A percentile compares a stretch with the other conserved stretches of the same genome.
Conservation (phyloP, 2,329 filamentous ascomycete species). For the Dactylonectria estremocensis region DNA sequence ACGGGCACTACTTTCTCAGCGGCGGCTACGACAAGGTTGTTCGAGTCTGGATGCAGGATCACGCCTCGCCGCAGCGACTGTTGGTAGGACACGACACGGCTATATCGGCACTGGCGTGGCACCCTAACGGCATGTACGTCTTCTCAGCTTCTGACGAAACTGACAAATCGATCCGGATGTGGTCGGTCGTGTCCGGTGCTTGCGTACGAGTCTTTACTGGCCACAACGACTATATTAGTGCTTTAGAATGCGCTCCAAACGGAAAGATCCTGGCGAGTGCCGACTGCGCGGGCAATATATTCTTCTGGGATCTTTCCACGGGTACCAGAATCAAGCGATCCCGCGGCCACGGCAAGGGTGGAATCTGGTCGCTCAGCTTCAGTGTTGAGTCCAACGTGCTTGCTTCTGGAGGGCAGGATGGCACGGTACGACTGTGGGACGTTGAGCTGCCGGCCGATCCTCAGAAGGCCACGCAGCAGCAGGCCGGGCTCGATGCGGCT, state of each 20-base stretch:
- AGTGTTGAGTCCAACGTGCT: constrained; percentile 93
- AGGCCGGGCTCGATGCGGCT: constrained; percentile 61
- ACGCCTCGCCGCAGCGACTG: constrained; percentile 89
- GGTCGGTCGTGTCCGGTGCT: constrained; percentile 89
- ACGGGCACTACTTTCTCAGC: constrained; percentile 94
- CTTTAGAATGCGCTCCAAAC: constrained; percentile 87
- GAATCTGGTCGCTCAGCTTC: constrained; percentile 94
- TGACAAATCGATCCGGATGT: constrained; percentile 96
- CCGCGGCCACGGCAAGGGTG: constrained; percentile 92
- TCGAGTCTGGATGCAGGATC: constrained; percentile 92
- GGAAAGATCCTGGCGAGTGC: constrained; percentile 93
- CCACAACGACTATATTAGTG: constrained; percentile 88
- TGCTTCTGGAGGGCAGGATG: constrained; percentile 91
- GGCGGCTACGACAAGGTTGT: constrained; percentile 92
- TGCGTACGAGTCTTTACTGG: constrained; percentile 94
- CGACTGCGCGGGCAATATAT: constrained; percentile 89
- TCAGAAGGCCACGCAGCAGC: constrained; percentile 68
- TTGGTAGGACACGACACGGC: constrained; percentile 94
- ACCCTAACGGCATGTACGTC: constrained; percentile 93
- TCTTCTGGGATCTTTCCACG: constrained; percentile 94
- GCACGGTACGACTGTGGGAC: constrained; percentile 95
- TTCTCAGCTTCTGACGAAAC: constrained; percentile 91
- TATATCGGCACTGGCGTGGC: constrained; percentile 93
- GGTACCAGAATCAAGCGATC: constrained; percentile 92
- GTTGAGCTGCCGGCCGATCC: constrained; percentile 80